These are phyloP conservation scores for Camptophora hylomeconis DNA, from an alignment of 2,329 filamentous ascomycete genomes.

Conservation along the genomic window DNA sequence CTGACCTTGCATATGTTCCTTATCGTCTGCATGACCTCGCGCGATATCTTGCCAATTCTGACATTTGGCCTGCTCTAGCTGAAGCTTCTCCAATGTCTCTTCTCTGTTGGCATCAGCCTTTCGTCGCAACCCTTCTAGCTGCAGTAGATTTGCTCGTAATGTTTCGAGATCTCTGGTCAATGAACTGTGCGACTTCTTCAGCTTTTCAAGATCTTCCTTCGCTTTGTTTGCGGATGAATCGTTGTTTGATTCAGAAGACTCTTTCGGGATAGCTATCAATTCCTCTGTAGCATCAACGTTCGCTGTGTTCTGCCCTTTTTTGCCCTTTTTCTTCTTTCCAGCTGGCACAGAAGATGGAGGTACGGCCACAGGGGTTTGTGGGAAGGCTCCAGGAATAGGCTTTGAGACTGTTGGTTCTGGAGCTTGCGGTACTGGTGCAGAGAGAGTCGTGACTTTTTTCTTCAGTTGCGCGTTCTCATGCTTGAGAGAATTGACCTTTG, in stretches of 20 bases:
- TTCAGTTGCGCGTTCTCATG: conserved; percentile 6
- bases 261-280: not conserved
- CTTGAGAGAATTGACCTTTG: conserved; percentile 5
- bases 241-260: not conserved
- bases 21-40: conserved; percentile 4
- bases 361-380: too few relatives aligned
- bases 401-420: conserved; percentile 2
- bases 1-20: conserved; percentile 3
- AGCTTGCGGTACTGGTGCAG: conserved; percentile 1
- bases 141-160: conserved; percentile 1
- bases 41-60: conserved; percentile 6
- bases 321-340: conserved; percentile 6
- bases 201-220: conserved; percentile 4
- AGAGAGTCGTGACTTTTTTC: conserved; percentile 5
- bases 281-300: not conserved
- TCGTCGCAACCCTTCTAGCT: conserved; percentile 4
- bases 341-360: too few relatives aligned
- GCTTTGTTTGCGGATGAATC: not conserved
- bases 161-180: conserved; percentile 3
- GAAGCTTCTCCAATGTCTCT: conserved; percentile 3
- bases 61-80: conserved; percentile 4
- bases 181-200: conserved; percentile 3
- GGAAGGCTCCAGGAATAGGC: conserved; percentile 1
- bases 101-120: conserved; percentile 2
- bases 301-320: conserved; percentile 1